Conservation (phyloP, 768 basidiomycete genomes). For the Cubamyces lactineus region DNA sequence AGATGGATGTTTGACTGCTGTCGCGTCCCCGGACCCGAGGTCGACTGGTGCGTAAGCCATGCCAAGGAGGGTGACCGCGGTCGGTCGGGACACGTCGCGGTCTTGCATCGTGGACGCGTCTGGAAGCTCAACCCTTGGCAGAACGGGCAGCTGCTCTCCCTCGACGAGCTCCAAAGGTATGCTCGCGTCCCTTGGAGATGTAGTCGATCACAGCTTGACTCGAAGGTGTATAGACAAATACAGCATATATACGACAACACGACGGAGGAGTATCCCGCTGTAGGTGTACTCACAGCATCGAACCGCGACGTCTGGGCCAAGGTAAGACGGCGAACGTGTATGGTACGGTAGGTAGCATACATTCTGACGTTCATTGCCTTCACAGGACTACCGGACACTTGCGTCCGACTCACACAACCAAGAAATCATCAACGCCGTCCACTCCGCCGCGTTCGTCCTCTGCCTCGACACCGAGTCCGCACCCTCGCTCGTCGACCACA, state of each 20-base stretch:
- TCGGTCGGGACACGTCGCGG: conserved; percentile 77
- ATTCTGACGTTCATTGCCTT: neutral
- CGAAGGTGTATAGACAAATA: conserved; percentile 55
- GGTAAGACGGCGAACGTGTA: conserved; percentile 42
- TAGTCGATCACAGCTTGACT: neutral
- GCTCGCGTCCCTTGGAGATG: conserved; percentile 14
- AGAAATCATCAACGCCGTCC: conserved; percentile 67
- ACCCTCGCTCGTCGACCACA: conserved; percentile 55
- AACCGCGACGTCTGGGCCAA: conserved; percentile 91
- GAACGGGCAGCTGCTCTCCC: conserved; percentile 61
- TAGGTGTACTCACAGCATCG: conserved; percentile 78
- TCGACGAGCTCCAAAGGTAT: conserved; percentile 66
- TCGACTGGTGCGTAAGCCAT: conserved; percentile 60
- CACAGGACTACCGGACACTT: conserved; percentile 67
- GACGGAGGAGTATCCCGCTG: conserved; percentile 61
- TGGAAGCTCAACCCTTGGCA: conserved; percentile 76
- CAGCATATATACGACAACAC: conserved; percentile 72
- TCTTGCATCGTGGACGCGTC: conserved; percentile 81
- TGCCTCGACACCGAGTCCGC: conserved; percentile 72
- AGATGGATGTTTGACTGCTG: conserved; percentile 96
- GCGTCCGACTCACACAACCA: conserved; percentile 63
- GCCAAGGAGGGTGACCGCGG: conserved; percentile 59
- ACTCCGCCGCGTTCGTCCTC: conserved; percentile 85
- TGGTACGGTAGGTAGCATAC: neutral
- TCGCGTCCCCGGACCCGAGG: conserved; percentile 73